These are phyloP conservation scores for Moniliella sp. DNA, from an alignment of 1,284 basidiomycete species.

Conservation along the genomic window DNA sequence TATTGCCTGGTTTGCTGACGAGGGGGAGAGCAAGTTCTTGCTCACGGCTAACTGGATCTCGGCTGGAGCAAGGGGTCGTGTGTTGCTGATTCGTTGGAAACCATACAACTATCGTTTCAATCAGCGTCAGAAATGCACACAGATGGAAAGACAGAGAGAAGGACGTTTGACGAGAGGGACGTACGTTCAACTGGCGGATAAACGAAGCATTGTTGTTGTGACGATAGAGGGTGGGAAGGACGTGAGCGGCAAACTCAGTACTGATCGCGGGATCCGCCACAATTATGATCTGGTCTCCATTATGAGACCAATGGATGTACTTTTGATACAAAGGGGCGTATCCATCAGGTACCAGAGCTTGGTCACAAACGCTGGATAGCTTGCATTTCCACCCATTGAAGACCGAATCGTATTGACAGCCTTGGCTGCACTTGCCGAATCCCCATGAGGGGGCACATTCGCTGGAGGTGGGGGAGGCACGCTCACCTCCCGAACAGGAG, in stretches of 20 bases:
- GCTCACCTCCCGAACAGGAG: too few species aligned
- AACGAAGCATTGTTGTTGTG: constrained; percentile 32
- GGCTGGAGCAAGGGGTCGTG: constrained; percentile 17
- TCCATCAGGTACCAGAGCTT: constrained; percentile 34
- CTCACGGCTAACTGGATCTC: too few species aligned
- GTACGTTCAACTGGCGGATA: constrained; percentile 30
- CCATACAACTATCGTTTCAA: too few species aligned
- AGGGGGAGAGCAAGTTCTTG: too few species aligned
- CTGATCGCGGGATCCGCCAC: constrained; percentile 24
- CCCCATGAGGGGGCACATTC: too few species aligned
- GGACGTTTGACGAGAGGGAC: too few species aligned
- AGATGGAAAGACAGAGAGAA: too few species aligned
- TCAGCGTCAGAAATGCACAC: too few species aligned
- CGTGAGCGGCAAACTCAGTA: constrained; percentile 27
- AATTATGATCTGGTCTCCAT: constrained; percentile 26
- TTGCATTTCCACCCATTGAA: constrained; percentile 30
- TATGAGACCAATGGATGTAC: constrained; percentile 26
- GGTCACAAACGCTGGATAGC: constrained; percentile 31
- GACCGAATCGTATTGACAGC: too few species aligned
- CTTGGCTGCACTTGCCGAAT: too few species aligned
- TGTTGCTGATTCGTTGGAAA: constrained; percentile 29
- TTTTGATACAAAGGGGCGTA: constrained; percentile 21
- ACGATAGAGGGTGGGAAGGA: constrained; percentile 28
- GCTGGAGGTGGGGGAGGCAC: too few species aligned
- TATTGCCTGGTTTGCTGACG: too few species aligned